Base-by-base conservation (phyloP, 176 grass and related monocot species). In the Saccharum spontaneum region DNA sequence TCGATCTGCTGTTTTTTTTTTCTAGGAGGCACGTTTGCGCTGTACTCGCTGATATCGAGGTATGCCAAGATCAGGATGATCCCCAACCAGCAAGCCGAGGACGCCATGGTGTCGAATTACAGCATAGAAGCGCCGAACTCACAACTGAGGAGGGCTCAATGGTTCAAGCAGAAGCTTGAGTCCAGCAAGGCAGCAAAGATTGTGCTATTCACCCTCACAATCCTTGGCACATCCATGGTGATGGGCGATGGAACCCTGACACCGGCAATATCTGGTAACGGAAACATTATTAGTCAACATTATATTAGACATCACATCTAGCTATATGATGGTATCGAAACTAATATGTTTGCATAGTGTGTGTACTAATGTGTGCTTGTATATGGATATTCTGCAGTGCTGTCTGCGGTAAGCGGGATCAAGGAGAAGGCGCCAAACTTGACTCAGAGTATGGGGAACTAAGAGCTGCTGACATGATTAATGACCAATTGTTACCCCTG, bases 321-420 rank as follows among this genome's bases (percentile, higher is more conserved):
- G 54, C 0, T 59, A 18, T 18, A 59, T 59, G 54, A 59, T 22
- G 54, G 2, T n/a, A 4, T 59, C 54, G 2, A 0, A 61, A 24
- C 0, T 78, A 39, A 10, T 7, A 7, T 1, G 34, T 60, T 14
- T 60, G 17, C 75, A 60, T 22, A 60, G 14, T 39, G 8, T 20
- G 52, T 22, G 2, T 55, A 50, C 28, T 28, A 28, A 67, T 48
- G 0, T 79, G n/a, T 18, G 1, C 2, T 44, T 79, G 77, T 79
- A n/a, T 17, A 66, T 67, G 24, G 5, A 48, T 33, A 5, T 48
- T 13, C 10, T 59, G 49, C 50, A 77, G 74, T 75, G 72, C 72
- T 75, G 24, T 92, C 86, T 49, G 86, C 90, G 54, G 90, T 92
- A 28, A 89, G 89, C 12, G 93, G 93, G 69, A 89, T 95, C 82